These are phyloP conservation scores for Tricholoma flavovirens DNA, from an alignment of 768 basidiomycete species.

Conservation along the genomic window DNA sequence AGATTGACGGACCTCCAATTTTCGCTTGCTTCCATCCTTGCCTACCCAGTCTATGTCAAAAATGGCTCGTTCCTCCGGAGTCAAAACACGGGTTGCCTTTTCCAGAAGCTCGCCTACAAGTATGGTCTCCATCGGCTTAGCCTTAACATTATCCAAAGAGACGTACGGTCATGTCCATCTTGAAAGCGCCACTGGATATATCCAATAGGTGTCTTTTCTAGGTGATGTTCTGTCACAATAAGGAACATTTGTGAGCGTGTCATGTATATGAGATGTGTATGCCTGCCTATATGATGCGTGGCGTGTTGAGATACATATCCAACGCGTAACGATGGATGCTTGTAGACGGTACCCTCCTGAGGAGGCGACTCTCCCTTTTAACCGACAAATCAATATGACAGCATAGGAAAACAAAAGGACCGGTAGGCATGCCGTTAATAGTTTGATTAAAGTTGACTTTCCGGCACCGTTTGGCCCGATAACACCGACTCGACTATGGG, in stretches of 20 bases:
- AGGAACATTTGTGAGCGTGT: slow-evolving; percentile 1
- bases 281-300: slow-evolving; percentile 84
- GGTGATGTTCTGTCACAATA: slow-evolving; percentile 63
- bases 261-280: slow-evolving; percentile 6
- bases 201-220: slow-evolving; percentile 93
- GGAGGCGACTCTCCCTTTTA: slow-evolving; percentile 85
- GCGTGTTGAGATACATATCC: slow-evolving; percentile 98
- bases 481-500: slow-evolving; percentile 78
- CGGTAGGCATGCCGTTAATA: slow-evolving; percentile 61
- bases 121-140: neutral
- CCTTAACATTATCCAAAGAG: neutral
- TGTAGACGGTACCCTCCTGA: slow-evolving; percentile 88
- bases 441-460: slow-evolving; percentile 93
- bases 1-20: slow-evolving; percentile 67
- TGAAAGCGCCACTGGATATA: slow-evolving; percentile 99
- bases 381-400: slow-evolving; percentile 4
- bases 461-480: slow-evolving; percentile 94
- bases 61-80: slow-evolving; percentile 74
- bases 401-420: slow-evolving; percentile 1
- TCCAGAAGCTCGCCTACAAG: slow-evolving; percentile 76
- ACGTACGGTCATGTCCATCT: slow-evolving; percentile 91
- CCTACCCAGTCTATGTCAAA: slow-evolving; percentile 87
- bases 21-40: slow-evolving; percentile 84
- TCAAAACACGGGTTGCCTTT: slow-evolving; percentile 86
- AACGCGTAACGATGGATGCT: slow-evolving; percentile 89